phyloP scores from a whole-genome alignment of 139 green algal genomes.

The Yamagishiella unicocca region DNA sequence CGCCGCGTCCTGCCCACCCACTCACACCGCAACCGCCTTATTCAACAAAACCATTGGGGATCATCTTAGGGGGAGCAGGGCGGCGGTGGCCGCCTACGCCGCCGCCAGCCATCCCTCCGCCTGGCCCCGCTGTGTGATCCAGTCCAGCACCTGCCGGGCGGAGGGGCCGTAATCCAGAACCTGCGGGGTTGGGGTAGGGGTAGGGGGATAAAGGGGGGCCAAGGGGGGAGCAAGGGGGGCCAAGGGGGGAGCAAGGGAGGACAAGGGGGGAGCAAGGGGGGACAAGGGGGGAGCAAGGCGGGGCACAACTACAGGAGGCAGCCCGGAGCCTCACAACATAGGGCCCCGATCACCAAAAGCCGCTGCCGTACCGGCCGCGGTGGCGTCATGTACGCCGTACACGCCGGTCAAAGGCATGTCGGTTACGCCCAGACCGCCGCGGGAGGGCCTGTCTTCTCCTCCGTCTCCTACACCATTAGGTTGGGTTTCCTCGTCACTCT shows the following conservation, averaged over 20 bases:
- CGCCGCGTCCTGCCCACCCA: no score
- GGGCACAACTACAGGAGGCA: no score
- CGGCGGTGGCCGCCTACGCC: no score
- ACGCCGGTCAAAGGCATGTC: not conserved
- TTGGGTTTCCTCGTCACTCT: not conserved
- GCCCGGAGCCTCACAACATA: not conserved
- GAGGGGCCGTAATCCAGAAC: conserved; percentile 50
- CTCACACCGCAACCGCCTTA: no score
- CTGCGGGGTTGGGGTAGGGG: not conserved
- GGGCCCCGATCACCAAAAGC: not conserved
- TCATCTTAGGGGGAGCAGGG: no score
- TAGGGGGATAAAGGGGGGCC: not conserved
- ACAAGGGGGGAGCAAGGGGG: no score
- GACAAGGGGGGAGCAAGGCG: not conserved
- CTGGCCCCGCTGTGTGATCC: not conserved
- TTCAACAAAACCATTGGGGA: no score
- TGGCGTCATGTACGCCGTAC: no score
- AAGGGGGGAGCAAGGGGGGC: not conserved
- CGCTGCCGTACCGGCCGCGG: no score
- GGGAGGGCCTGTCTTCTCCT: not conserved
- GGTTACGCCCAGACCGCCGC: not conserved
- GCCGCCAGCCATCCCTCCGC: conserved; percentile 29
- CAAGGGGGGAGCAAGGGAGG: no score
- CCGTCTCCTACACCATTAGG: no score
- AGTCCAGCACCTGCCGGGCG: conserved; percentile 14